Percentiles rank a stretch among this genome's conserved stretches.
phyloP scores from a whole-genome alignment of 768 basidiomycete genomes.

The Cystofilobasidium macerans region DNA sequence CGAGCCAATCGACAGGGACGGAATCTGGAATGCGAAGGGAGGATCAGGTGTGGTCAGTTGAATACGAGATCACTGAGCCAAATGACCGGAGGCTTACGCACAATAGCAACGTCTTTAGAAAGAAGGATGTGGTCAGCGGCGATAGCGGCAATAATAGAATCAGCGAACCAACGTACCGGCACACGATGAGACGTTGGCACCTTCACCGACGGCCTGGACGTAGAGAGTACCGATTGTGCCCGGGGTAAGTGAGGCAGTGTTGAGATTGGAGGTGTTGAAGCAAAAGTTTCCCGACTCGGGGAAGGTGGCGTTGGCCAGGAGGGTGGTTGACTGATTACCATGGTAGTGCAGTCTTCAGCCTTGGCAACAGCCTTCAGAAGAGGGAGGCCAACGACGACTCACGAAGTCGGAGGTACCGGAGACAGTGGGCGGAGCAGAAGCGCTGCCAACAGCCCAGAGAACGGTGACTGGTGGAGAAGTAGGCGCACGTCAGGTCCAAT shows the following conservation, averaged over 20 bases:
- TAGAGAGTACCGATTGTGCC: slow-evolving; percentile 10
- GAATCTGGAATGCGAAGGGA: too few relatives aligned
- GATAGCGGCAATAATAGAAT: too few relatives aligned
- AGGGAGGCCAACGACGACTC: background rate
- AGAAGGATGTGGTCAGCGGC: too few relatives aligned
- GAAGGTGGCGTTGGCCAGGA: slow-evolving; percentile 7
- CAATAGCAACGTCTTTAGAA: too few relatives aligned
- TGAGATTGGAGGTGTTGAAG: slow-evolving; percentile 1
- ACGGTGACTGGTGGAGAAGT: background rate
- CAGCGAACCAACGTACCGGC: background rate
- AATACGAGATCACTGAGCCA: background rate
- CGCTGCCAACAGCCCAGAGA: background rate
- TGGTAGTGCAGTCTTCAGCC: background rate
- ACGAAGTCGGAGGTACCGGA: slow-evolving; percentile 2
- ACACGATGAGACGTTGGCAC: slow-evolving; percentile 4
- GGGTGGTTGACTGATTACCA: background rate
- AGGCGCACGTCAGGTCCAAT: too few relatives aligned
- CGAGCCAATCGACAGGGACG: background rate
- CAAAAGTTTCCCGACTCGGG: background rate
- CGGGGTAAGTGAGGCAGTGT: background rate
- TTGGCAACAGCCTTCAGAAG: background rate
- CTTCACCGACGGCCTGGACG: slow-evolving; percentile 4
- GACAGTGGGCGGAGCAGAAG: background rate
- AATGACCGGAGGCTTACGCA: too few relatives aligned
- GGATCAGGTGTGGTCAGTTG: background rate